Base-by-base conservation (phyloP, 805 yeast species). In the Starmera dryadoides region DNA sequence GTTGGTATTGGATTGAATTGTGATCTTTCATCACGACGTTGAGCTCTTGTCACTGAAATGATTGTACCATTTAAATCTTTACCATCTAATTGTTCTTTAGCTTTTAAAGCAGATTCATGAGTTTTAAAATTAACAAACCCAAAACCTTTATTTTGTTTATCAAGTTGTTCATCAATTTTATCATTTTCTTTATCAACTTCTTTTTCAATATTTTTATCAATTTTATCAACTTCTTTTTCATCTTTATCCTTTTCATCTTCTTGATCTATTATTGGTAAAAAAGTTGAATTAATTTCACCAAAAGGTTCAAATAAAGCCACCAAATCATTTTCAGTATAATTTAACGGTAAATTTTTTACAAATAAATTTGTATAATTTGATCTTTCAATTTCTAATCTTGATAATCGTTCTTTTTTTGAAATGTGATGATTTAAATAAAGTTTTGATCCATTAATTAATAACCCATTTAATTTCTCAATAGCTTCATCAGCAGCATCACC, bases 401-500 rank as follows among this genome's bases (percentile, higher is more conserved):
- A 63, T 15, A 69, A 49, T 41, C 86, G 59, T 50, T 79, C 85
- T 42, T 68, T 68, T 48, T 75, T 77, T 23, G 81, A 75, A 37
- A 79, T 67, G 53, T 81, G 86, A 51, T 68, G 78, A 49, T 79
- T 77, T 36, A 81, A 63, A 47, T 69, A 77, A 8, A 59, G 33
- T 31, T 48, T 46, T 42, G 59, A 43, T 1, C 55, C 52, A 42
- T 65, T 63, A 30, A 71, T 55, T 6, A 58, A 46, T 34, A 59
- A 57, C 26, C 75, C 75, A 51, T 76, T 72, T 21, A 80, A 66
- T 41, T 66, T 58, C n/a, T 67, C 61, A 30, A 82, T 77, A 8
- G 89, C 88, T 20, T 59, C 61, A 37, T 75, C 65, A 2, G 91
- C 87, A 62, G 73, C 66, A 16, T 56, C 60, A 36, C 73, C 70